Evolutionary conservation across 768 basidiomycete species (phyloP).

Genomic region (Daedaleopsis nitida): DNA sequence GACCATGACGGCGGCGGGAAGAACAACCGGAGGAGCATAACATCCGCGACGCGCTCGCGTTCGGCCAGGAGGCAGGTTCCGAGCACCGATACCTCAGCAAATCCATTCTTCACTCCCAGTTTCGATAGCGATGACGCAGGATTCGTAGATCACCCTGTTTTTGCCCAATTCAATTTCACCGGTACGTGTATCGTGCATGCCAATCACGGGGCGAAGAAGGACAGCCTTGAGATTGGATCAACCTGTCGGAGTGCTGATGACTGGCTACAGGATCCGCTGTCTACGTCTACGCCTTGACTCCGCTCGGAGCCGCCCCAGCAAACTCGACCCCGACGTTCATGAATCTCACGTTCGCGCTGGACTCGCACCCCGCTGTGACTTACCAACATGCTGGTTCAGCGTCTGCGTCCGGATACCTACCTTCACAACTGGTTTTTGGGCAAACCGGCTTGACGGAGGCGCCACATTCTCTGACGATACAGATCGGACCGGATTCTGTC

Average conservation of each 20-base stretch:
- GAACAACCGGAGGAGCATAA: not conserved
- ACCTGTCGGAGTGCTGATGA: not conserved
- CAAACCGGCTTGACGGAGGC: conserved; percentile 36
- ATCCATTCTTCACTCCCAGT: conserved; percentile 27
- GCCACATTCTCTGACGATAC: conserved; percentile 45
- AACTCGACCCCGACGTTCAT: conserved; percentile 39
- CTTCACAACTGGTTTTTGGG: conserved; percentile 42
- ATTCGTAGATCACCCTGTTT: conserved; percentile 26
- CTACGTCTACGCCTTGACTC: conserved; percentile 47
- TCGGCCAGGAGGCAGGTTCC: conserved; percentile 5
- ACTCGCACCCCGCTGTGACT: conserved; percentile 32
- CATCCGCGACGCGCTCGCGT: not conserved
- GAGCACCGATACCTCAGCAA: conserved; percentile 5
- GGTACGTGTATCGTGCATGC: conserved; percentile 21
- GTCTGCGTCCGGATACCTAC: conserved; percentile 31
- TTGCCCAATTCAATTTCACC: conserved; percentile 31
- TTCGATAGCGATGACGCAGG: conserved; percentile 27
- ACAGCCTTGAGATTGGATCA: not conserved
- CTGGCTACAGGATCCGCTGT: conserved; percentile 45
- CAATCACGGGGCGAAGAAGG: conserved; percentile 1
- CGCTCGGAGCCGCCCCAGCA: conserved; percentile 27
- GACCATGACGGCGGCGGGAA: conserved; percentile 5
- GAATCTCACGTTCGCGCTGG: conserved; percentile 48
- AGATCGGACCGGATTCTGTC: conserved; percentile 45
- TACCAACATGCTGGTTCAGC: conserved; percentile 36